phyloP scores from a whole-genome alignment of 2,329 filamentous ascomycete genomes.

The Fusarium succisae region DNA sequence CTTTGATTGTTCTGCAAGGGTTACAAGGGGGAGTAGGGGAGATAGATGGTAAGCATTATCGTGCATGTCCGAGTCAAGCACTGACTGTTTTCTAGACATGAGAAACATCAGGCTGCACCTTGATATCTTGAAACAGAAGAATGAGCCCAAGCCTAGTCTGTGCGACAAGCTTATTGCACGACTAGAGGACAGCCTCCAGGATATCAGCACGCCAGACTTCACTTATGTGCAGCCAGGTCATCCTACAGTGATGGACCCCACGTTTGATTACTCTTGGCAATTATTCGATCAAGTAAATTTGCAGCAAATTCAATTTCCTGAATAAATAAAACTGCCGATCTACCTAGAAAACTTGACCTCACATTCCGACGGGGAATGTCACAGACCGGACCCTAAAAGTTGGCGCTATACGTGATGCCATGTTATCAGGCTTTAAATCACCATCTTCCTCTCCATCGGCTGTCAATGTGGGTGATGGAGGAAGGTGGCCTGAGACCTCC shows the following conservation, averaged over 20 bases:
- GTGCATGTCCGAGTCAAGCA: rapidly evolving
- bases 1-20: conserved; percentile 3
- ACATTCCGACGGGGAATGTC: neutral
- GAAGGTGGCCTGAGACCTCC: neutral
- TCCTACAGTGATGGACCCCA: conserved; percentile 3
- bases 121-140: conserved; percentile 7
- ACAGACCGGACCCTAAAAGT: neutral
- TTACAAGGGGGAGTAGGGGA: conserved; percentile 10
- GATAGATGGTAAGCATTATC: neutral
- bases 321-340: neutral
- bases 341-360: neutral
- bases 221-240: neutral
- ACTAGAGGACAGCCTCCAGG: conserved; percentile 3
- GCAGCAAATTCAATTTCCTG: conserved; percentile 12
- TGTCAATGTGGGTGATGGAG: neutral
- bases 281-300: conserved; percentile 13
- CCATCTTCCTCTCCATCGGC: neutral
- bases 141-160: conserved; percentile 1
- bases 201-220: conserved; percentile 12
- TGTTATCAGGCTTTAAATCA: conserved; percentile 13
- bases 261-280: conserved; percentile 16
- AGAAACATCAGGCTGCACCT: conserved; percentile 16
- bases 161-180: conserved; percentile 9
- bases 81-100: neutral
- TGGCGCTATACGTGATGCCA: conserved; percentile 7